phyloP scores from a whole-genome alignment of 768 basidiomycete genomes.

The Boletus tomentosulus region DNA sequence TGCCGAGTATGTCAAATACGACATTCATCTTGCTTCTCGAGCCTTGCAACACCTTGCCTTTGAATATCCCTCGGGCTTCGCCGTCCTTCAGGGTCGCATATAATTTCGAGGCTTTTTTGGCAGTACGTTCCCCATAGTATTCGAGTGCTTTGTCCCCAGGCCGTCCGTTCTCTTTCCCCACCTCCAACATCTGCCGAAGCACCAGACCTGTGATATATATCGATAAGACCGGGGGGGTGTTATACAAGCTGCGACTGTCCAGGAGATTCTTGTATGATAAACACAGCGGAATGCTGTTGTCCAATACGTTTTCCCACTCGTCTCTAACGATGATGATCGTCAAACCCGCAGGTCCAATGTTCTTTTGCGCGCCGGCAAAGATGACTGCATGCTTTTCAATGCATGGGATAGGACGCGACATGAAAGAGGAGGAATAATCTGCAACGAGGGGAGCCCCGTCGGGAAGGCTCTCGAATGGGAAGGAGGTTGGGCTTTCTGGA shows the following conservation, averaged over 20 bases:
- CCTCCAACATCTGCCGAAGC: slow-evolving; percentile 57
- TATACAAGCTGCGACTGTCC: slow-evolving; percentile 74
- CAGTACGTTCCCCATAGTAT: slow-evolving; percentile 63
- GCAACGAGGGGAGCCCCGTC: slow-evolving; percentile 74
- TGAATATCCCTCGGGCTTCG: slow-evolving; percentile 64
- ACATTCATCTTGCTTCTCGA: slow-evolving; percentile 95
- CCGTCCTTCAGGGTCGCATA: slow-evolving; percentile 73
- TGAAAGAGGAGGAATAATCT: slow-evolving; percentile 96
- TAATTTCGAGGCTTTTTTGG: slow-evolving; percentile 69
- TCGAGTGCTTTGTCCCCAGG: slow-evolving; percentile 54
- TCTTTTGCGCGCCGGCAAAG: slow-evolving; percentile 98
- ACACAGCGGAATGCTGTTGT: slow-evolving; percentile 79
- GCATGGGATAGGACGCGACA: slow-evolving; percentile 87
- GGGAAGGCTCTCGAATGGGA: slow-evolving; percentile 78
- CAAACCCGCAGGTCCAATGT: slow-evolving; percentile 90
- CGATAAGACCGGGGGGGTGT: slow-evolving; percentile 89
- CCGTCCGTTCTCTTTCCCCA: slow-evolving; percentile 15
- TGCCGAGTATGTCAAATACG: slow-evolving; percentile 74
- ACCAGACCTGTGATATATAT: slow-evolving; percentile 91
- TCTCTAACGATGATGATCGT: slow-evolving; percentile 93
- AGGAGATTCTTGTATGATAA: slow-evolving; percentile 82
- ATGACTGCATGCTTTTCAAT: slow-evolving; percentile 90
- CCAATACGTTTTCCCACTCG: slow-evolving; percentile 63
- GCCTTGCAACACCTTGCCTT: slow-evolving; percentile 64
- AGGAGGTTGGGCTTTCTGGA: slow-evolving; percentile 51